Conservation (phyloP, 2,329 filamentous ascomycete genomes). For the Knoxdaviesia proteae region DNA sequence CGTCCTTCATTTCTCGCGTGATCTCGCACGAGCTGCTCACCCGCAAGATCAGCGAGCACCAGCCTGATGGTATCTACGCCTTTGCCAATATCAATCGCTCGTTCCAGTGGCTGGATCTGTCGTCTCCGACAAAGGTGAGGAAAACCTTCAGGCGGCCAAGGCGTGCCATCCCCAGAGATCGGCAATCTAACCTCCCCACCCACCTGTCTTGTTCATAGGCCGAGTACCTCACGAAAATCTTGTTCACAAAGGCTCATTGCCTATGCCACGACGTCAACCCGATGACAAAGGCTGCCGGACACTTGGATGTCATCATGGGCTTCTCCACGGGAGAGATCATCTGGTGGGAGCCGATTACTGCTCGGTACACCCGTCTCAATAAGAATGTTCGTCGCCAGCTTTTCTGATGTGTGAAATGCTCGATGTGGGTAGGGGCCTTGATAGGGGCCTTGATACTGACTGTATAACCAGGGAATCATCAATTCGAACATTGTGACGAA, state of each 20-base stretch:
- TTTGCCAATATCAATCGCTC: conserved; percentile 94
- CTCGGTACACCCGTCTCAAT: conserved; percentile 87
- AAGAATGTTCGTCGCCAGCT: conserved; percentile 50
- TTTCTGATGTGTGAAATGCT: not conserved
- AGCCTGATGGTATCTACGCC: conserved; percentile 60
- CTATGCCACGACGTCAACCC: conserved; percentile 85
- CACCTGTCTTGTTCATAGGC: conserved; percentile 23
- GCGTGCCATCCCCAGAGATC: no score
- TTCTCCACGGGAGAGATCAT: conserved; percentile 95
- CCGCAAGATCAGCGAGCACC: conserved; percentile 63
- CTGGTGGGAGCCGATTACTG: conserved; percentile 94
- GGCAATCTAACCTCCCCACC: not conserved
- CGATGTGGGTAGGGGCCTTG: not conserved
- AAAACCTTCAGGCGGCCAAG: no score
- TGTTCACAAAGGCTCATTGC: conserved; percentile 92
- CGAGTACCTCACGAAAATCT: conserved; percentile 83
- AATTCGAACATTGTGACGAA: conserved; percentile 69
- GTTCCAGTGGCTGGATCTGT: conserved; percentile 88
- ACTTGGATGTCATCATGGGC: conserved; percentile 84
- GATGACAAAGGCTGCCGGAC: conserved; percentile 54
- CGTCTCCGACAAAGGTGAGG: conserved; percentile 44
- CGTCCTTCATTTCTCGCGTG: conserved; percentile 91
- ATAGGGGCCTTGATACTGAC: conserved; percentile 1
- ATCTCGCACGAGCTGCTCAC: conserved; percentile 68
- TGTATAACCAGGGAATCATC: conserved; percentile 48